These are phyloP conservation scores for Leccinum sublutescens DNA, from an alignment of 768 basidiomycete species.

Conservation along the genomic window DNA sequence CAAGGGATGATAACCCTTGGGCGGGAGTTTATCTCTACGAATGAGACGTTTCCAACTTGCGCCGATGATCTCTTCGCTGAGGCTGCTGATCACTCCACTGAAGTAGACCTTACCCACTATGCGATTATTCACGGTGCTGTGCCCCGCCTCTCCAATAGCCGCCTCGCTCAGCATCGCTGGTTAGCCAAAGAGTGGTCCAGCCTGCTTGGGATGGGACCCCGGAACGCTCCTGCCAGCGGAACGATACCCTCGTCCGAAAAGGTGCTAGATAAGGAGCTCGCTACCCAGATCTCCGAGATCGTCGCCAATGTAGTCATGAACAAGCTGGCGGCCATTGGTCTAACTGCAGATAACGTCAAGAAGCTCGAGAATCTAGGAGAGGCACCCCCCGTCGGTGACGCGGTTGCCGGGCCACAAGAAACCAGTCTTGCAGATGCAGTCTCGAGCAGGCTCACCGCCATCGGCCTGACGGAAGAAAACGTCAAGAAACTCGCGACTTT, in stretches of 20 bases:
- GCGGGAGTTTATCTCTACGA: conserved; percentile 4
- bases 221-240: background rate
- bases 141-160: background rate
- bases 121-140: background rate
- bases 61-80: conserved; percentile 8
- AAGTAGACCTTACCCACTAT: conserved; percentile 5
- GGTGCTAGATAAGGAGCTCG: background rate
- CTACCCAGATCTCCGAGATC: background rate
- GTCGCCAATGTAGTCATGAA: background rate
- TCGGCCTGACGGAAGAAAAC: background rate
- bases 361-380: background rate
- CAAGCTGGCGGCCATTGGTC: background rate
- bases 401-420: background rate
- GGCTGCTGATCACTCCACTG: conserved; percentile 7
- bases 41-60: conserved; percentile 6
- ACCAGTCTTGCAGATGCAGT: background rate
- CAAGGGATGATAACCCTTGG: conserved; percentile 10
- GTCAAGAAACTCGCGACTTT: background rate
- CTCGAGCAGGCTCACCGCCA: no score
- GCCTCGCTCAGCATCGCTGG: conserved; percentile 2
- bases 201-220: background rate
- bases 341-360: background rate
- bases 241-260: background rate
- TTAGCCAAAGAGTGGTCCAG: conserved; percentile 5
- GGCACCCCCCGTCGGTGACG: background rate